Evolutionary conservation across 1,284 basidiomycete genomes (phyloP), one percentile per base, ranked within the genome.

Genomic region (Ceratobasidium theobromae): DNA sequence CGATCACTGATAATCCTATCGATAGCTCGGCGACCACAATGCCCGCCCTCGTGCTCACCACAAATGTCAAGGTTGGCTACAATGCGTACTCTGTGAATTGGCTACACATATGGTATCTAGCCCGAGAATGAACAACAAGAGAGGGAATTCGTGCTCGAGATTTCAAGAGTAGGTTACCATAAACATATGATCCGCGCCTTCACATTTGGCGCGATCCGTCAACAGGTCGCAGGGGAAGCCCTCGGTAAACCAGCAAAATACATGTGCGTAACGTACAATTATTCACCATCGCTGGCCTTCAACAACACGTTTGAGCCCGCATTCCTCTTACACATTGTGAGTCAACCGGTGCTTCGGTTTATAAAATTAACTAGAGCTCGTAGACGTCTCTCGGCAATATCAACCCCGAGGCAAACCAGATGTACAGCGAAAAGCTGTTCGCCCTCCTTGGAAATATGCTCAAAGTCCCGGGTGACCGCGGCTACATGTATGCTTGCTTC

Each of bases 281-380:
- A 86, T 74, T 83, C 84, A 66, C 83, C 87, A 57, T 78, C 76
- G 35, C 77, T 87, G 69, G 79, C 82, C 4, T 88, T 85, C 72
- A 76, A 72, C 16, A 86, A 86, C 4, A 81, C 81, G 8, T 82
- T 86, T 54, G 86, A 87, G 16, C 87, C 86, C 27, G 84, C 86
- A 0, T 82, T 86, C 73, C 75, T 81, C 54, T 75, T 88, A 69
- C 75, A 73, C 49, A 76, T 87, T 66, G 87, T 88, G 68, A 65
- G 84, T 77, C 12, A 14, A 23, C n/a, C 45, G 35, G n/a, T 23
- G 32, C 38, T 23, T 23, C 43, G 1, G n/a, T 32, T 25, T 43
- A 46, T 4, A 4, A 8, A 18, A 28, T 53, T 55, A 14, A 18
- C 49, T n/a, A 32, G 12, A 35, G 32, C 16, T 27, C 35, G 32